phyloP scores from a whole-genome alignment of 495 filamentous ascomycete genomes.

The Tuber umbilicatum region DNA sequence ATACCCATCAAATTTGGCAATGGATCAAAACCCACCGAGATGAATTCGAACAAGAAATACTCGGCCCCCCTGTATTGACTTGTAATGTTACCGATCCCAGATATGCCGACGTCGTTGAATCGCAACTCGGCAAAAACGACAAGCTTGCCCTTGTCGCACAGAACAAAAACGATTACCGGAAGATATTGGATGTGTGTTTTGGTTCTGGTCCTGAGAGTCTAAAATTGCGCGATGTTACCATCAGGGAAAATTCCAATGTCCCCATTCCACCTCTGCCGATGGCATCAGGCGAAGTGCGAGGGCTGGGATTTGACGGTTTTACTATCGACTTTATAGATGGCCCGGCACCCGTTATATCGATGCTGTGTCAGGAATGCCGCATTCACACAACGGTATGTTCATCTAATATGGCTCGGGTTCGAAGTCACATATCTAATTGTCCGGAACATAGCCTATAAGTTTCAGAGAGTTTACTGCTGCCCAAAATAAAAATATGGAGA shows the following conservation, averaged over 20 bases:
- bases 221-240: slow-evolving; percentile 58
- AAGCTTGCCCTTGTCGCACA: slow-evolving; percentile 71
- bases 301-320: slow-evolving; percentile 67
- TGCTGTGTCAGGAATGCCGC: slow-evolving; percentile 65
- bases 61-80: slow-evolving; percentile 73
- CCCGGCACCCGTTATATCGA: slow-evolving; percentile 75
- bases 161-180: slow-evolving; percentile 63
- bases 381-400: slow-evolving; percentile 56
- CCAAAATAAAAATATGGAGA: slow-evolving; percentile 56
- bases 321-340: slow-evolving; percentile 69
- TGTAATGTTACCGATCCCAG: slow-evolving; percentile 72
- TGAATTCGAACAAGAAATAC: slow-evolving; percentile 71
- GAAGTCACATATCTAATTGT: slow-evolving; percentile 12
- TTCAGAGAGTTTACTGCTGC: slow-evolving; percentile 56
- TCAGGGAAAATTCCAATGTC: slow-evolving; percentile 50
- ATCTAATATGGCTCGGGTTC: not conserved
- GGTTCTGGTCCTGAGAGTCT: slow-evolving; percentile 46
- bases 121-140: slow-evolving; percentile 56
- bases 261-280: slow-evolving; percentile 49
- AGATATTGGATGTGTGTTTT: slow-evolving; percentile 54
- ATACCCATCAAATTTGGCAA: slow-evolving; percentile 64
- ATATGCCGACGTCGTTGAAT: slow-evolving; percentile 70
- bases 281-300: slow-evolving; percentile 45
- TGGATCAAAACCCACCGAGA: slow-evolving; percentile 69
- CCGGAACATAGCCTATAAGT: slow-evolving; percentile 46